These are phyloP conservation scores for Saccharomyces hybrid DNA, from an alignment of 1,139 yeast species.

Conservation along the genomic window DNA sequence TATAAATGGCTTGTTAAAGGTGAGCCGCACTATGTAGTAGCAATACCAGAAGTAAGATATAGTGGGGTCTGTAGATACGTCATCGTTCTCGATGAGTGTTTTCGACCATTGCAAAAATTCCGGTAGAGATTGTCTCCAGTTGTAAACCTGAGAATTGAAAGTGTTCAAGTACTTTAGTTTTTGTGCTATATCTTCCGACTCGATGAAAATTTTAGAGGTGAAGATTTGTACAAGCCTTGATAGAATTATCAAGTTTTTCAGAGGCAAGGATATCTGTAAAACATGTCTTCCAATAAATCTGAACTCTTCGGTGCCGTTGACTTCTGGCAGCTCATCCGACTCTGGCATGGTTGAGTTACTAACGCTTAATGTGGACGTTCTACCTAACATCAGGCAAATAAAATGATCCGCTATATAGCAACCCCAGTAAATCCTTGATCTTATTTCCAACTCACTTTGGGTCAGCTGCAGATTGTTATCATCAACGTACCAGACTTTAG, in stretches of 20 bases:
- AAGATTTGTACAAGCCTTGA: conserved; percentile 51
- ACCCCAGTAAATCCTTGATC: conserved; percentile 62
- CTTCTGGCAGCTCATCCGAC: conserved; percentile 53
- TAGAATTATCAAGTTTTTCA: conserved; percentile 45
- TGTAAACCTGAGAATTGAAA: conserved; percentile 43
- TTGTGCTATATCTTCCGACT: conserved; percentile 21
- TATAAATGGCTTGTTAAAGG: conserved; percentile 54
- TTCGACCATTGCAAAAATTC: conserved; percentile 45
- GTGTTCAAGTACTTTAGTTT: conserved; percentile 32
- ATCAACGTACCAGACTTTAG: conserved; percentile 44
- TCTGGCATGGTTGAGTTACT: conserved; percentile 56
- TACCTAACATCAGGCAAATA: conserved; percentile 48
- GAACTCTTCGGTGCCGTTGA: conserved; percentile 45
- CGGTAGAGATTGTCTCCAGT: conserved; percentile 45
- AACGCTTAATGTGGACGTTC: conserved; percentile 49
- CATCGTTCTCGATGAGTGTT: conserved; percentile 36
- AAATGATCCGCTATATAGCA: conserved; percentile 59
- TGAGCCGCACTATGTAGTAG: conserved; percentile 48
- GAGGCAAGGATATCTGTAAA: conserved; percentile 37
- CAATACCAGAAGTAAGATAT: conserved; percentile 49
- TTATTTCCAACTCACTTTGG: conserved; percentile 42
- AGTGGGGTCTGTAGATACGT: conserved; percentile 35
- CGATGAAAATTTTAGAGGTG: conserved; percentile 32
- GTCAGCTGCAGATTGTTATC: conserved; percentile 20
- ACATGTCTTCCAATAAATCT: conserved; percentile 31